Base-by-base conservation (phyloP, 2,329 filamentous ascomycete genomes). In the Orbilia oligospora region DNA sequence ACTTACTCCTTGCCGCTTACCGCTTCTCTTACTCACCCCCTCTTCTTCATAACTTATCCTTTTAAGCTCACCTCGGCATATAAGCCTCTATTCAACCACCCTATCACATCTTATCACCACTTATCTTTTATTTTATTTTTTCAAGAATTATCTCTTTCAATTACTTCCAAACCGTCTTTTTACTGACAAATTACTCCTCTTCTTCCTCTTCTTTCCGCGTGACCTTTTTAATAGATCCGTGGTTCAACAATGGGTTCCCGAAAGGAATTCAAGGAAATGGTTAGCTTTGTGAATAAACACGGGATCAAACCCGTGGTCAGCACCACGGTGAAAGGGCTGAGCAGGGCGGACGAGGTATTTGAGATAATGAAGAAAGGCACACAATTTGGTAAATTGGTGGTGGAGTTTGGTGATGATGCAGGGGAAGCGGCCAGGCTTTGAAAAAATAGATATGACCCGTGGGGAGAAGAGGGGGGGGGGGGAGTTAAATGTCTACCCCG, bases 211-310 rank as follows among this genome's bases (percentile, higher is more conserved):
- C 5, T 56, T 14, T 27, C 18, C 33, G 46, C 46, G 33, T 27
- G 18, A 53, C 49, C 12, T 36, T 56, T 20, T 56, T 24, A 30
- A 3, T 48, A 76, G 65, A 87, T 98, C 30, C 89, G 89, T 61
- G 95, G 96, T 18, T 91, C 89, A 14, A 97, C 94, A 0, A 97
- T 98, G 94, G 95, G 95, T 0, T 97, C 93, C 30, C 88, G 92
- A 53, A 90, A 89, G 83, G 96, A 98, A 85, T 98, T 97, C 83
- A 87, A 87, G n/a, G 93, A 96, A 22, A 97, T 98, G 93, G 88
- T 97, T 18, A 22, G 48, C 0, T 97, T 97, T 85, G 92, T 97
- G 41, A 87, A 87, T 12, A 85, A 90, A 80, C 90, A 93, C 80
- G 88, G 91, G 83, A 90, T 97, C 78, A 88, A 86, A 68, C 94